A percentile compares a stretch with the other conserved stretches of the same genome.
These are phyloP conservation scores for Golovinomyces cichoracearum DNA, from an alignment of 2,329 filamentous ascomycete genomes.

Conservation along the genomic window DNA sequence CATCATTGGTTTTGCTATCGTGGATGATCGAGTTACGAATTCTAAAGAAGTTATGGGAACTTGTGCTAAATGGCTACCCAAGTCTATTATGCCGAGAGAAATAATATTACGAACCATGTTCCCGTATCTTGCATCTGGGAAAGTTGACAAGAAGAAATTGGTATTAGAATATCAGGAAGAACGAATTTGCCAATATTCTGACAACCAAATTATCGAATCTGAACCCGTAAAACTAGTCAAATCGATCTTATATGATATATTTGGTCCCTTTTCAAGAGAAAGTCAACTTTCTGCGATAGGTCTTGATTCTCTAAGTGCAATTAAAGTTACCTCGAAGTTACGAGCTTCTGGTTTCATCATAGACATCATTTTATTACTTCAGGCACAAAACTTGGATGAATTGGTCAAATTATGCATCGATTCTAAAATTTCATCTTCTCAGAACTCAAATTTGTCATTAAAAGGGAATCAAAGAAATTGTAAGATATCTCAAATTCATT, in stretches of 20 bases:
- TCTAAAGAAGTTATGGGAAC: conserved; percentile 24
- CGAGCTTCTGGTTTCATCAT: conserved; percentile 28
- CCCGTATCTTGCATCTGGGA: conserved; percentile 58
- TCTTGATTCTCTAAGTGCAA: conserved; percentile 39
- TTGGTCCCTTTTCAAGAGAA: conserved; percentile 10
- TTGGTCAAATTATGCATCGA: conserved; percentile 15
- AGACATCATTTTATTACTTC: conserved; percentile 35
- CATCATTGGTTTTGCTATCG: conserved; percentile 41
- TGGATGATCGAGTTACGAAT: conserved; percentile 15
- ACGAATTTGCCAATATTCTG: conserved; percentile 4
- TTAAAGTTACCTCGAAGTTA: conserved; percentile 37
- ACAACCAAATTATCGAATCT: conserved; percentile 10
- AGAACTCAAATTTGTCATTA: background rate
- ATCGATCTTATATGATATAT: conserved; percentile 7
- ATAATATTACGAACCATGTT: conserved; percentile 37
- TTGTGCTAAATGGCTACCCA: conserved; percentile 52
- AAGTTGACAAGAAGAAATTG: conserved; percentile 46
- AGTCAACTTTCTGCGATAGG: conserved; percentile 27
- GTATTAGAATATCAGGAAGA: conserved; percentile 25
- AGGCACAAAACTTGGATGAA: conserved; percentile 22
- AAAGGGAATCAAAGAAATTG: background rate
- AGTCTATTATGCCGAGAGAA: conserved; percentile 61
- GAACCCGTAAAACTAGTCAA: conserved; percentile 6
- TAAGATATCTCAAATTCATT: background rate
- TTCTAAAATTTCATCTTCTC: background rate